Evolutionary conservation across 257 asterid species (phyloP), one percentile per base, ranked within the genome.

Genomic region (Solanum chmielewskii): DNA sequence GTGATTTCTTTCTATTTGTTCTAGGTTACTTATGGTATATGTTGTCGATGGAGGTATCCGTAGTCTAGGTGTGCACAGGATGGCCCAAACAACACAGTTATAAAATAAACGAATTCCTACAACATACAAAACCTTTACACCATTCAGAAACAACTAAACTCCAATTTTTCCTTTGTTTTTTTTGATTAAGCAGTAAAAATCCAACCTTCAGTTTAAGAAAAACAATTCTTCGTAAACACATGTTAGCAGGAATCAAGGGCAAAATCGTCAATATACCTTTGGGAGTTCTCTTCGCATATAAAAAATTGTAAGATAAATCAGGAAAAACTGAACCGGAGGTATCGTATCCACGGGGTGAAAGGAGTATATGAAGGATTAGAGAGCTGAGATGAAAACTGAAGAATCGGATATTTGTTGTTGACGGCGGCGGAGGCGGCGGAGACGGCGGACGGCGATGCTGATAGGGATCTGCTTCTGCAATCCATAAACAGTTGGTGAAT

Each of bases 261-360:
- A 47, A 68, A 29, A n/a, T n/a, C 29, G 45, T 85, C 42, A 70
- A 68, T 85, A 68, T 70, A 47, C 75, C 62, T 41, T 27, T 11
- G 14, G 31, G 15, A 68, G 6, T 33, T 18, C 2, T 68, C 74
- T 27, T 68, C 33, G 41, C 27, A 2, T 39, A 87, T 18, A 11
- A 8, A 18, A 49, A 33, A 62, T 14, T 29, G 62, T 35, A 31
- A 85, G 84, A 69, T 85, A 73, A 85, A 88, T 88, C 88, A 94
- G 87, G 93, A 94, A 44, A 89, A 91, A 70, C 91, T 45, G 49
- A 92, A 89, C 23, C 89, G 92, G 42, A 89, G 86, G 86, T 88
- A 90, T 29, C 93, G 95, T 85, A 92, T 87, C 90, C 92, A 74
- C 85, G 89, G 87, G n/a, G 91, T 87, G n/a, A 86, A 89, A 31